Evolutionary conservation across 2,329 filamentous ascomycete genomes (phyloP), one percentile per base, ranked within the genome.

Genomic region (Lachnellula suecica): DNA sequence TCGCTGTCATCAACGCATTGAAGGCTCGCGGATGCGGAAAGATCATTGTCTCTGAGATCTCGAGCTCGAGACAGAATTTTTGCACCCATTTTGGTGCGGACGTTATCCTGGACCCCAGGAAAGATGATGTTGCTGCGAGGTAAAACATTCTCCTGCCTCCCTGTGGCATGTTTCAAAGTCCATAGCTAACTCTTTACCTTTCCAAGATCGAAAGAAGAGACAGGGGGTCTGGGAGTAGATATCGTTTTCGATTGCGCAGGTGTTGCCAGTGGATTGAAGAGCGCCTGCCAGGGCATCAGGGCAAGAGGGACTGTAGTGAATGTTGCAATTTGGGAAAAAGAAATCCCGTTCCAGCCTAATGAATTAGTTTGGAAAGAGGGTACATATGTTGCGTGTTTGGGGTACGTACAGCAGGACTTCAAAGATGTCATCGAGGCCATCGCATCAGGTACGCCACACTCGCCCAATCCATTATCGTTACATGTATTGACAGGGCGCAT

Each of bases 201-300:
- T n/a, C n/a, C n/a, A n/a, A n/a, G 67, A 1, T 72, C 74, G 1
- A 71, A 71, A 43, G 70, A 76, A 19, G 60, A 84, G 34, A 81
- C 75, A 5, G 71, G 72, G 2, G 69, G 72, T 0, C 67, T 70
- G 2, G 83, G 83, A 0, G 79, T 78, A 2, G 78, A 84, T 60
- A 71, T 85, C 2, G 78, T 80, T 0, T 84, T 85, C 56, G 83
- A 87, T 56, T 82, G 81, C 27, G 82, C 83, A 0, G 83, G 83
- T 6, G 79, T 85, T 19, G 73, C 77, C n/a, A 71, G 71, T 1
- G 78, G 72, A n/a, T 45, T 62, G 20, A 57, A 54, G 15, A 63
- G 54, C 59, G 81, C 68, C 59, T 80, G 75, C 37, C 66, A 73
- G 19, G 73, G 77, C 0, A 76, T 83, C 2, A 72, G 75, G 44